phyloP scores from a whole-genome alignment of 2,329 filamentous ascomycete genomes.

The Venturia pyrina region DNA sequence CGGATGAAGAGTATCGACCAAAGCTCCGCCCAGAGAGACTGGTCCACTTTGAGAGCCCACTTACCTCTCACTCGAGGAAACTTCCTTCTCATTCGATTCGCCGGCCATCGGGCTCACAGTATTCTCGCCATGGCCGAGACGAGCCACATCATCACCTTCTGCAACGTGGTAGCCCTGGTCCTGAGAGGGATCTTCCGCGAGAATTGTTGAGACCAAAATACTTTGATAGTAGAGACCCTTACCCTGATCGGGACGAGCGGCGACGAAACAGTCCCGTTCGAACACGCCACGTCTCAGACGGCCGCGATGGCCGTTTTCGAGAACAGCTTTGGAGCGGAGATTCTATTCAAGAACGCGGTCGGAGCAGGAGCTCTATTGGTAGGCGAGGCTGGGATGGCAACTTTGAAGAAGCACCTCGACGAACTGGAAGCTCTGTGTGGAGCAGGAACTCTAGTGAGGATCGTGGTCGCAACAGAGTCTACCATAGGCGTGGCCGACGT shows the following conservation, averaged over 20 bases:
- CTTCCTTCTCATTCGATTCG: background rate
- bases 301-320: background rate
- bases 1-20: background rate
- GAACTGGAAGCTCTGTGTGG: background rate
- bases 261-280: background rate
- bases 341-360: background rate
- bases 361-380: background rate
- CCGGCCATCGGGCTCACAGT: background rate
- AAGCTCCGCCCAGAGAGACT: background rate
- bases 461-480: background rate
- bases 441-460: background rate
- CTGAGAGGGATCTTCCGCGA: background rate
- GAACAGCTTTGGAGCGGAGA: background rate
- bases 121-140: background rate
- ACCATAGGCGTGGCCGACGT: no score
- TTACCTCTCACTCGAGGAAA: background rate
- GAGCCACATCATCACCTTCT: background rate
- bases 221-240: background rate
- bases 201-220: no score
- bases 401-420: background rate
- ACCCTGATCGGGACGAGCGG: background rate
- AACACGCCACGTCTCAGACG: background rate
- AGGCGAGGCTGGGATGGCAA: background rate
- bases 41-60: background rate
- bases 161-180: background rate